Evolutionary conservation across 805 yeast species (phyloP).

Genomic region (Kurtzmaniella cleridarum): DNA sequence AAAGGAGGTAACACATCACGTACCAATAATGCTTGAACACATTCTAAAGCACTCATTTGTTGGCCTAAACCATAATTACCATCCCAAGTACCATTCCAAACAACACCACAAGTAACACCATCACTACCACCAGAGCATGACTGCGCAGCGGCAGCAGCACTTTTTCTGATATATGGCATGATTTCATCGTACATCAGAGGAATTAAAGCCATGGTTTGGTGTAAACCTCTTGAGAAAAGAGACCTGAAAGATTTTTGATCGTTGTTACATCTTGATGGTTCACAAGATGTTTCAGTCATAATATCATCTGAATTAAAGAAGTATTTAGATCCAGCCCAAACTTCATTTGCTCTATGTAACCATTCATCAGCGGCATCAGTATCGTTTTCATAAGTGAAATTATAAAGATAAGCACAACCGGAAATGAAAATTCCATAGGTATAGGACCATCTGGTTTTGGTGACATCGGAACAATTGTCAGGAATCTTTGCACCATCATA

Average conservation of each 20-base stretch:
- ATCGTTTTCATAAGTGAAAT: constrained; percentile 43
- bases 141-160: constrained; percentile 69
- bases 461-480: constrained; percentile 45
- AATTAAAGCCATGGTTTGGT: constrained; percentile 49
- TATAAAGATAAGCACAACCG: constrained; percentile 67
- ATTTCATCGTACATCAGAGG: constrained; percentile 45
- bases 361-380: constrained; percentile 19
- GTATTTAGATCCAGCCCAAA: constrained; percentile 30
- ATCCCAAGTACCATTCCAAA: constrained; percentile 68
- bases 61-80: constrained; percentile 74
- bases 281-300: constrained; percentile 63
- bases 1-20: constrained; percentile 24
- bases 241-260: constrained; percentile 76
- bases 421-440: constrained; percentile 63
- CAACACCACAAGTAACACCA: constrained; percentile 77
- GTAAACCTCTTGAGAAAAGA: constrained; percentile 60
- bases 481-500: constrained; percentile 56
- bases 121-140: constrained; percentile 84
- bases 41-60: constrained; percentile 74
- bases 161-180: constrained; percentile 32
- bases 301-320: constrained; percentile 44
- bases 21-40: constrained; percentile 36
- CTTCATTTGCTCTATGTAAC: constrained; percentile 32
- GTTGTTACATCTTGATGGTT: constrained; percentile 51
- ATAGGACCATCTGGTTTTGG: constrained; percentile 58